Conservation (phyloP, 768 basidiomycete genomes). For the Boletus subcaerulescens region DNA sequence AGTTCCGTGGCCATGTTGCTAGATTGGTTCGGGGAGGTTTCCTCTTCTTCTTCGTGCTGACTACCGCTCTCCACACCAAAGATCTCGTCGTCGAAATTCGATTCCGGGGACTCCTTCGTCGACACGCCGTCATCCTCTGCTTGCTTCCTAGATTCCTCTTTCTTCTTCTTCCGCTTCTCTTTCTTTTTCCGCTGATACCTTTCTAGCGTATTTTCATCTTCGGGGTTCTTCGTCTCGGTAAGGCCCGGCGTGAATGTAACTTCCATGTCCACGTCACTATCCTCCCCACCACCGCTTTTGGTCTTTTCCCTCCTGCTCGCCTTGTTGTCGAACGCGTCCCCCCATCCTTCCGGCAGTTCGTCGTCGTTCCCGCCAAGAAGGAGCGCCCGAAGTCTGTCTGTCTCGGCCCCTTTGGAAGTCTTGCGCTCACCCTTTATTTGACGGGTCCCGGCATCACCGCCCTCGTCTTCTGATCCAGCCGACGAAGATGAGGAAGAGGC, state of each 20-base stretch:
- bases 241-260: slow-evolving; percentile 93
- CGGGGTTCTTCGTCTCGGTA: slow-evolving; percentile 47
- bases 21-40: slow-evolving; percentile 16
- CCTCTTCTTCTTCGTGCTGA: slow-evolving; percentile 29
- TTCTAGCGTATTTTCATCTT: slow-evolving; percentile 86
- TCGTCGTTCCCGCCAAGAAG: slow-evolving; percentile 67
- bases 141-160: slow-evolving; percentile 56
- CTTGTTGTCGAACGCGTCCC: slow-evolving; percentile 36
- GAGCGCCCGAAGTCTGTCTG: slow-evolving; percentile 74
- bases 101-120: slow-evolving; percentile 5
- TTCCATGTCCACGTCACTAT: slow-evolving; percentile 77
- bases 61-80: slow-evolving; percentile 49
- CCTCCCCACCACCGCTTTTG: slow-evolving; percentile 22
- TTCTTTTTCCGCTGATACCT: slow-evolving; percentile 86
- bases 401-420: slow-evolving; percentile 41
- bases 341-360: slow-evolving; percentile 85
- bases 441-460: neutral
- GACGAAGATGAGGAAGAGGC: slow-evolving; percentile 71
- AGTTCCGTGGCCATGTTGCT: slow-evolving; percentile 23
- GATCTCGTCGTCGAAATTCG: slow-evolving; percentile 64
- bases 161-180: slow-evolving; percentile 83
- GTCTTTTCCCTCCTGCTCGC: neutral
- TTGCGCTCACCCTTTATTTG: slow-evolving; percentile 18
- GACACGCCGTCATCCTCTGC: slow-evolving; percentile 18
- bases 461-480: slow-evolving; percentile 40